phyloP scores from a whole-genome alignment of 2,329 filamentous ascomycete genomes.

The Apiospora kogelbergensis region DNA sequence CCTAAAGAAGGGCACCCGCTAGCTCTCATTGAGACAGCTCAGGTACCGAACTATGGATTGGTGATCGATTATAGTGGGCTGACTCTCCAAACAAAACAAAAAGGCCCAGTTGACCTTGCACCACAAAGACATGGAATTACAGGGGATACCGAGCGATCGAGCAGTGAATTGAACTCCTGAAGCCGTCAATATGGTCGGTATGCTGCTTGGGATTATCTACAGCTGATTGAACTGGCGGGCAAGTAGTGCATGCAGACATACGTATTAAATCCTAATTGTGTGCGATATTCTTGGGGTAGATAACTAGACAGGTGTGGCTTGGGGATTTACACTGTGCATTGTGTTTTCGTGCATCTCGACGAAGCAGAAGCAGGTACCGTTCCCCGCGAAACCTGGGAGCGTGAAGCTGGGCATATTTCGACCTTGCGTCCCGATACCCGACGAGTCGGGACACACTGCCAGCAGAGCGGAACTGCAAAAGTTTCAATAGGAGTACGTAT shows the following conservation, averaged over 20 bases:
- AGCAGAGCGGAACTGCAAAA: neutral
- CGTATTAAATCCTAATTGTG: neutral
- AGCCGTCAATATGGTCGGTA: too few relatives aligned
- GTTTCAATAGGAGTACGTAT: neutral
- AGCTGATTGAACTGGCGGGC: too few relatives aligned
- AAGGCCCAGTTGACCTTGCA: neutral
- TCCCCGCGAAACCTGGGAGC: neutral
- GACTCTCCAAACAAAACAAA: neutral
- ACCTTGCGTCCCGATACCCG: neutral
- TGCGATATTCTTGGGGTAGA: constrained; percentile 4
- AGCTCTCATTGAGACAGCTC: neutral
- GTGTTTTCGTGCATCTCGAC: neutral
- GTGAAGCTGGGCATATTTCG: neutral
- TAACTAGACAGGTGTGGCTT: neutral
- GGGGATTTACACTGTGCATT: neutral
- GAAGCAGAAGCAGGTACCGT: neutral
- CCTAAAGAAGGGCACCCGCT: neutral
- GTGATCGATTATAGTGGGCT: constrained; percentile 1
- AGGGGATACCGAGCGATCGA: neutral
- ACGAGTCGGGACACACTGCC: neutral
- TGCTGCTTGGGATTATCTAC: too few relatives aligned
- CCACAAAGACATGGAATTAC: neutral
- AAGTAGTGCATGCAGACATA: neutral
- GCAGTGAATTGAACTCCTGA: neutral
- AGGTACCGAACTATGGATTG: constrained; percentile 4